Conservation (phyloP, 345 rosid genomes). For the Alliaria petiolata region DNA sequence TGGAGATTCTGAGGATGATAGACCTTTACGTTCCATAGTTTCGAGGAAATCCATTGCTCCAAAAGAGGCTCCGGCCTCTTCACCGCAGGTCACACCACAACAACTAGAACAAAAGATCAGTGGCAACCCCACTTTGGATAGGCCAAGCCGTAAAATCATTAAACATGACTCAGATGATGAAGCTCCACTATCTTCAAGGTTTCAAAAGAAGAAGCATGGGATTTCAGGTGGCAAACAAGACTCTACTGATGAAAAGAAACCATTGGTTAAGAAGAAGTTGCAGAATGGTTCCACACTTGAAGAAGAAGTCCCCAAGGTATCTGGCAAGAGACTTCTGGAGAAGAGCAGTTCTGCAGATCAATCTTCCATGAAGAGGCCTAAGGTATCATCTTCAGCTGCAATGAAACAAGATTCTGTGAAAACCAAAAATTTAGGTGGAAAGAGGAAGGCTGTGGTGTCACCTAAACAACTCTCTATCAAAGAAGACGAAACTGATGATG, state of each 20-base stretch:
- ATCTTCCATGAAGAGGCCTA: constrained; percentile 53
- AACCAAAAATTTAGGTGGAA: constrained; percentile 15
- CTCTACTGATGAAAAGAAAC: constrained; percentile 45
- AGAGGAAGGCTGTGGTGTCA: constrained; percentile 9
- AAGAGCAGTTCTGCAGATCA: constrained; percentile 39
- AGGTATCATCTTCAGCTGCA: constrained; percentile 38
- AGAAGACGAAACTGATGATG: constrained; percentile 32
- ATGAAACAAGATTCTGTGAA: constrained; percentile 42
- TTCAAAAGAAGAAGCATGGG: constrained; percentile 44
- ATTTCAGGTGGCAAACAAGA: constrained; percentile 37
- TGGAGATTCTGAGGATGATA: constrained; percentile 67
- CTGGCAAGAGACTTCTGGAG: constrained; percentile 64
- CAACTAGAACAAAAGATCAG: neutral
- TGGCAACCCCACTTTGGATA: constrained; percentile 17
- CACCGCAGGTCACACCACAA: no score
- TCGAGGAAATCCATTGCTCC: neutral
- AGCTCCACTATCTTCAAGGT: constrained; percentile 54
- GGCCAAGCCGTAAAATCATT: constrained; percentile 6
- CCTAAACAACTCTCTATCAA: neutral
- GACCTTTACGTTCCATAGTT: no score
- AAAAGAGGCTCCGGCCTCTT: no score
- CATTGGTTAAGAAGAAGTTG: constrained; percentile 41
- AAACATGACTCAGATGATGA: constrained; percentile 70
- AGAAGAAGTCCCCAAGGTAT: constrained; percentile 30
- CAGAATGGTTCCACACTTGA: constrained; percentile 49